Evolutionary conservation across 176 grass and related monocot species (phyloP).

Genomic region (Oryza coarctata): DNA sequence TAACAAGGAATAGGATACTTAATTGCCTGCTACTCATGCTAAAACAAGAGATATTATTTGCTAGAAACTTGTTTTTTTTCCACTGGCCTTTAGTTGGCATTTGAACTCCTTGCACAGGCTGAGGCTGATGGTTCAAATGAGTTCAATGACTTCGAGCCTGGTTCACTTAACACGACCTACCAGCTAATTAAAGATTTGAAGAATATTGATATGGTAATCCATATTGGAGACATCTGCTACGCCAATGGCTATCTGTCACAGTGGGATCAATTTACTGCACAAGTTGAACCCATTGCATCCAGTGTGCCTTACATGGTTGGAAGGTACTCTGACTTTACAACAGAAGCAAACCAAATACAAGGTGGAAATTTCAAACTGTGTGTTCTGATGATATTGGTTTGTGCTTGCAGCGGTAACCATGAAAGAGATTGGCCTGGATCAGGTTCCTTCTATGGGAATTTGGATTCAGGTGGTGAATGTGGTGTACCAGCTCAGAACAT

Average conservation of each 20-base stretch:
- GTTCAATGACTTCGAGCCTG: slow-evolving; percentile 74
- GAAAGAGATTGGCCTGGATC: slow-evolving; percentile 92
- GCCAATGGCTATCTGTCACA: slow-evolving; percentile 93
- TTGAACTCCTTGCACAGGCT: slow-evolving; percentile 51
- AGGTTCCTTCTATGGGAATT: slow-evolving; percentile 86
- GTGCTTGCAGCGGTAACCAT: slow-evolving; percentile 76
- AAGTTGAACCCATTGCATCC: slow-evolving; percentile 81
- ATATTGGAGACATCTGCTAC: slow-evolving; percentile 81
- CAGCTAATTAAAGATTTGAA: slow-evolving; percentile 81
- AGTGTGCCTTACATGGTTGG: slow-evolving; percentile 85
- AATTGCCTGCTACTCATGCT: neutral
- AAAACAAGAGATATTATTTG: slow-evolving; percentile 1
- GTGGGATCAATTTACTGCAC: slow-evolving; percentile 95
- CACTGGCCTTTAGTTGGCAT: slow-evolving; percentile 13
- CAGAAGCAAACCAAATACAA: slow-evolving; percentile 9
- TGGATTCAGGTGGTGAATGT: slow-evolving; percentile 88
- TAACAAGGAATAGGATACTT: neutral
- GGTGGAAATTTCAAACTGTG: neutral
- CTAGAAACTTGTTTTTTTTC: slow-evolving; percentile 16
- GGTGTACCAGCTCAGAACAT: slow-evolving; percentile 86
- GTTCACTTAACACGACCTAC: slow-evolving; percentile 82
- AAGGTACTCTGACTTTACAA: slow-evolving; percentile 37
- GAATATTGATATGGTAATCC: slow-evolving; percentile 84
- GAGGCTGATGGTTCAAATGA: slow-evolving; percentile 84
- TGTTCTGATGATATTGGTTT: slow-evolving; percentile 34